These are phyloP conservation scores for Hypomyces rosellus DNA, from an alignment of 2,329 filamentous ascomycete species.

Conservation along the genomic window DNA sequence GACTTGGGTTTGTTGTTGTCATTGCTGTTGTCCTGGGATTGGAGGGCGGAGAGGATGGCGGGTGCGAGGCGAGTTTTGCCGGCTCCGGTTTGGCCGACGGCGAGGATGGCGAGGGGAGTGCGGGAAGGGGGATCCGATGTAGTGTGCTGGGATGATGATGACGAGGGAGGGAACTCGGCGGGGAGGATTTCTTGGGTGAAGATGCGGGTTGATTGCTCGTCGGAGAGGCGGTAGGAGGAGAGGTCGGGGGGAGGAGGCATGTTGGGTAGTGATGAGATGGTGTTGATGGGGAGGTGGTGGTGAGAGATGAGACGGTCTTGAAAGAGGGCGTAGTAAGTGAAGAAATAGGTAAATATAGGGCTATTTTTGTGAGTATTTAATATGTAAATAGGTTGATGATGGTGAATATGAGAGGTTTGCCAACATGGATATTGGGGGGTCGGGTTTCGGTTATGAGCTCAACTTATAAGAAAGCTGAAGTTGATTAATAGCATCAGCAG, in stretches of 20 bases:
- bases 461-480: no score
- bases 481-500: no score
- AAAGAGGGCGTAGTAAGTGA: background rate
- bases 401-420: no score
- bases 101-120: conserved; percentile 34
- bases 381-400: no score
- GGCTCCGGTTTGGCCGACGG: conserved; percentile 43
- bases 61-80: conserved; percentile 42
- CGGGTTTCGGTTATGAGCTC: no score
- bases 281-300: background rate
- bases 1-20: background rate
- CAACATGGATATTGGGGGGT: no score
- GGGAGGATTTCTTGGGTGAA: conserved; percentile 28
- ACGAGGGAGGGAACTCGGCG: conserved; percentile 23
- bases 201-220: conserved; percentile 23
- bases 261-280: background rate
- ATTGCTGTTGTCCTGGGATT: no score
- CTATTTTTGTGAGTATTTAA: background rate
- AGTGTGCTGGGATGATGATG: conserved; percentile 6
- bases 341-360: background rate
- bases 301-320: background rate
- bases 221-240: conserved; percentile 26
- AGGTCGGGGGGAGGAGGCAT: conserved; percentile 21
- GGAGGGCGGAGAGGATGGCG: conserved; percentile 28
- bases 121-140: conserved; percentile 1